Conservation (phyloP, 139 green algal genomes). For the Chlamydomonas sp. region DNA sequence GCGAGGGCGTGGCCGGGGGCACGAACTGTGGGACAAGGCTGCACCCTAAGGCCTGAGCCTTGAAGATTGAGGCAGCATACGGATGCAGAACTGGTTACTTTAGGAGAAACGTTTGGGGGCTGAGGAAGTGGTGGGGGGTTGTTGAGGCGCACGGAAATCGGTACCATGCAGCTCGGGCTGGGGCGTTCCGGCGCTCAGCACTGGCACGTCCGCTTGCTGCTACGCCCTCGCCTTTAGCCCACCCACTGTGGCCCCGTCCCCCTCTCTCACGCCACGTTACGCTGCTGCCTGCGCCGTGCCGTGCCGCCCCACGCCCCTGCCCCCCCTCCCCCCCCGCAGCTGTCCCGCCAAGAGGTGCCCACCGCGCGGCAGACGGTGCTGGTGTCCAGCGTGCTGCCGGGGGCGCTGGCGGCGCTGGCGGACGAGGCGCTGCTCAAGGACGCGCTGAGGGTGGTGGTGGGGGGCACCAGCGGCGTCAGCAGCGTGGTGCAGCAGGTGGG, state of each 20-base stretch:
- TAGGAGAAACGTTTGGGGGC: too few relatives aligned
- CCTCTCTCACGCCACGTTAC: neutral
- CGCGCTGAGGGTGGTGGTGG: slow-evolving; percentile 1
- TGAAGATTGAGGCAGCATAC: too few relatives aligned
- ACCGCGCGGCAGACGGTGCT: slow-evolving; percentile 88
- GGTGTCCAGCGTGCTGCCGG: slow-evolving; percentile 89
- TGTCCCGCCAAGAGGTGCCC: slow-evolving; percentile 20
- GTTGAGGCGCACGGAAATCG: too few relatives aligned
- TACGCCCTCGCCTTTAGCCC: too few relatives aligned
- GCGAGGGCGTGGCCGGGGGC: neutral
- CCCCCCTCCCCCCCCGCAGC: slow-evolving; percentile 4
- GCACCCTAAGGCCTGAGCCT: too few relatives aligned
- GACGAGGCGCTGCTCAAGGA: slow-evolving; percentile 20
- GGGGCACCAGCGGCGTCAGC: neutral
- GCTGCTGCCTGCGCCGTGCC: neutral
- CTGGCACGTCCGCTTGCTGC: too few relatives aligned
- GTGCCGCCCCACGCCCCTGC: neutral
- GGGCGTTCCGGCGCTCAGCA: too few relatives aligned
- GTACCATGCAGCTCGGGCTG: too few relatives aligned
- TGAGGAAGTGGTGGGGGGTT: too few relatives aligned
- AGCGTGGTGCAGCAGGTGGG: slow-evolving; percentile 15
- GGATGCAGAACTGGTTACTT: too few relatives aligned
- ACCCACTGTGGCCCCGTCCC: neutral
- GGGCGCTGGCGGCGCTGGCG: slow-evolving; percentile 40
- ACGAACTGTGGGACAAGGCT: too few relatives aligned